These are phyloP conservation scores for Ustulina deusta DNA, from an alignment of 2,329 filamentous ascomycete species.

Conservation along the genomic window DNA sequence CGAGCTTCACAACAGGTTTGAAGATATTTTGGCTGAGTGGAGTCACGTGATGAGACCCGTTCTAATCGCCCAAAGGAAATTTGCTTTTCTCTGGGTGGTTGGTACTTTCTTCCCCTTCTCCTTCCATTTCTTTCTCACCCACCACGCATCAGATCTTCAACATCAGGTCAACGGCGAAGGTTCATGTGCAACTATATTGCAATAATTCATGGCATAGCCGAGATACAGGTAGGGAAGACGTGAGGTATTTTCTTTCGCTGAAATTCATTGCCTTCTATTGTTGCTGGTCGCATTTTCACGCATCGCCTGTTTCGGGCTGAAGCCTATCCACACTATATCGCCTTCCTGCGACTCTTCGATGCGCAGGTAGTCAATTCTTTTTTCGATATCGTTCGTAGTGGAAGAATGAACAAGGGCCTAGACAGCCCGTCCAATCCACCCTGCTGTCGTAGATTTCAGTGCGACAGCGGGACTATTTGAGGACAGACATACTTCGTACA, in stretches of 20 bases:
- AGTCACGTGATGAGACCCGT: slow-evolving; percentile 33
- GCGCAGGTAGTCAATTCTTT: slow-evolving; percentile 68
- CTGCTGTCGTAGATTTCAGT: slow-evolving; percentile 68
- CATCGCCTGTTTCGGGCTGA: slow-evolving; percentile 18
- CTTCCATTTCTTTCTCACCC: neutral
- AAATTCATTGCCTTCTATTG: neutral
- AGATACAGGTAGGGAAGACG: slow-evolving; percentile 10
- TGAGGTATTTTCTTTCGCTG: neutral
- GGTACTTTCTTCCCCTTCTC: too few species aligned
- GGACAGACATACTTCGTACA: slow-evolving; percentile 63
- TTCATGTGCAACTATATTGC: slow-evolving; percentile 1
- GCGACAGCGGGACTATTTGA: slow-evolving; percentile 72
- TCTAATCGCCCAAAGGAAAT: slow-evolving; percentile 26
- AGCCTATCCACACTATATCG: slow-evolving; percentile 68
- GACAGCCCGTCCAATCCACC: slow-evolving; percentile 77
- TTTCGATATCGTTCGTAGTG: slow-evolving; percentile 65
- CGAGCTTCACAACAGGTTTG: neutral
- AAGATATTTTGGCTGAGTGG: slow-evolving; percentile 7
- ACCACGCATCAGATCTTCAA: slow-evolving; percentile 1
- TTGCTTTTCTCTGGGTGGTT: slow-evolving; percentile 3
- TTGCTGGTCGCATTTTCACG: neutral
- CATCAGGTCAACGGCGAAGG: neutral
- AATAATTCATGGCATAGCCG: neutral
- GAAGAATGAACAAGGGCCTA: slow-evolving; percentile 73
- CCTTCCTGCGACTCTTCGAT: slow-evolving; percentile 68